These are phyloP conservation scores for Mastigamoeba balamuthi DNA, from an alignment of 78 protist genomes.

Conservation along the genomic window DNA sequence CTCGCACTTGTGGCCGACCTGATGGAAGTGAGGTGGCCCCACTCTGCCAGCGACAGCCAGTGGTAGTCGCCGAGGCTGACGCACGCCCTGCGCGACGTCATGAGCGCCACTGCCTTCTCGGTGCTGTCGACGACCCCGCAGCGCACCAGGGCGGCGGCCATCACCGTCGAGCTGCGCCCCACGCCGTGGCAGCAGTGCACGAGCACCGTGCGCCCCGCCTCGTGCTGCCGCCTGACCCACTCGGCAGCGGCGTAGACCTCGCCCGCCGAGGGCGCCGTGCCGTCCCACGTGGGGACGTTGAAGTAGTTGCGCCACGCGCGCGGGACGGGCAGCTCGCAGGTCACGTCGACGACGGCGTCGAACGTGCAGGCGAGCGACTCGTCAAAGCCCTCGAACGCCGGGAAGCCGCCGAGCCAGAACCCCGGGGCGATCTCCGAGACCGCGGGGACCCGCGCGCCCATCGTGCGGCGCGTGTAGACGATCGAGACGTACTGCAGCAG, in stretches of 20 bases:
- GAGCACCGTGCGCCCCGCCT: neutral
- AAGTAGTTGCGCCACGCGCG: neutral
- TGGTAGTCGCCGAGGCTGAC: neutral
- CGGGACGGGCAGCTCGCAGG: neutral
- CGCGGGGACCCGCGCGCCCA: neutral
- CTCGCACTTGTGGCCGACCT: too few relatives aligned
- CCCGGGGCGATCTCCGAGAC: neutral
- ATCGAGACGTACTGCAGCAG: neutral
- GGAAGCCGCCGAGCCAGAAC: neutral
- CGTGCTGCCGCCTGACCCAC: neutral
- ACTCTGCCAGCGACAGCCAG: neutral
- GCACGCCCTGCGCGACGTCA: neutral
- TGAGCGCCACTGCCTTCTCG: neutral
- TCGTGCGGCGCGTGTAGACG: too few relatives aligned
- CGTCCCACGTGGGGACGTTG: neutral
- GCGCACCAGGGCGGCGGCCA: neutral
- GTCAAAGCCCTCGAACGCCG: neutral
- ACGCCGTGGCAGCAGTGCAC: neutral
- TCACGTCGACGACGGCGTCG: neutral
- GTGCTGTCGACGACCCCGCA: neutral
- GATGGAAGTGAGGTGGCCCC: neutral
- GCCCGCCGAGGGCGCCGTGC: neutral
- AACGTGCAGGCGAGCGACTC: neutral
- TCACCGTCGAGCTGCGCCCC: neutral
- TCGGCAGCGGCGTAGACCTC: neutral